Conservation (phyloP, 1,284 basidiomycete genomes). For the Cerrena zonata region DNA sequence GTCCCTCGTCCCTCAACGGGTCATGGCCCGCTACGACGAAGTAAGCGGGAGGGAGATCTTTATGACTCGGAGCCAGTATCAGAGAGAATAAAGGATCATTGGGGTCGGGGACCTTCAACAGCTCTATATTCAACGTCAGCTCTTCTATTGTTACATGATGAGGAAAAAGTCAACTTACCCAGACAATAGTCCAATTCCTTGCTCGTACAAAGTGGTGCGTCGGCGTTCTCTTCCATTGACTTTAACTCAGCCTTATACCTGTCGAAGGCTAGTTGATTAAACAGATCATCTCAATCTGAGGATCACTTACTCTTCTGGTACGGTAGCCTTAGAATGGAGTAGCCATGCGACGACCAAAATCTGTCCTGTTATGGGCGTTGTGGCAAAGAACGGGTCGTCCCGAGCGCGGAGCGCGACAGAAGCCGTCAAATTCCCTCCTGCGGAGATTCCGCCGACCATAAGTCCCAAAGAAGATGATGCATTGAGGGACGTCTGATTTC, state of each 20-base stretch:
- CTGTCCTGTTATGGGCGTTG: conserved; percentile 12
- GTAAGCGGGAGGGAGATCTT: conserved; percentile 17
- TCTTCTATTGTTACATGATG: not conserved
- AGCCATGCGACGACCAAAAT: conserved; percentile 10
- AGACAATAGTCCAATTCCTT: not conserved
- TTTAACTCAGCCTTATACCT: conserved; percentile 20
- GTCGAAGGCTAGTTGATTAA: not conserved
- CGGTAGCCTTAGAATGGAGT: conserved; percentile 10
- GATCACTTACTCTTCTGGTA: conserved; percentile 12
- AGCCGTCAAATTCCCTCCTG: conserved; percentile 21
- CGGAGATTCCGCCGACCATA: conserved; percentile 22
- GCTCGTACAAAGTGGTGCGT: conserved; percentile 11
- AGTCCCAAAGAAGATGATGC: conserved; percentile 14
- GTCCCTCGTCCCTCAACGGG: conserved; percentile 21
- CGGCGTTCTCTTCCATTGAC: conserved; percentile 19
- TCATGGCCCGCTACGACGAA: conserved; percentile 18
- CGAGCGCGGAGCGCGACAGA: conserved; percentile 17
- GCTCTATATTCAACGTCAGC: not conserved
- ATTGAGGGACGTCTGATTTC: conserved; percentile 6
- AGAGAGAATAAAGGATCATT: conserved; percentile 14
- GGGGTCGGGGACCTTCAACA: conserved; percentile 1
- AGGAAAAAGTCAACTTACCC: no score
- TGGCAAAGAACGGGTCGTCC: conserved; percentile 17
- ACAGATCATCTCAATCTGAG: not conserved
- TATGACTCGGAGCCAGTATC: conserved; percentile 14